Evolutionary conservation across 495 filamentous ascomycete genomes (phyloP).

Genomic region (Penicillium subrubescens): DNA sequence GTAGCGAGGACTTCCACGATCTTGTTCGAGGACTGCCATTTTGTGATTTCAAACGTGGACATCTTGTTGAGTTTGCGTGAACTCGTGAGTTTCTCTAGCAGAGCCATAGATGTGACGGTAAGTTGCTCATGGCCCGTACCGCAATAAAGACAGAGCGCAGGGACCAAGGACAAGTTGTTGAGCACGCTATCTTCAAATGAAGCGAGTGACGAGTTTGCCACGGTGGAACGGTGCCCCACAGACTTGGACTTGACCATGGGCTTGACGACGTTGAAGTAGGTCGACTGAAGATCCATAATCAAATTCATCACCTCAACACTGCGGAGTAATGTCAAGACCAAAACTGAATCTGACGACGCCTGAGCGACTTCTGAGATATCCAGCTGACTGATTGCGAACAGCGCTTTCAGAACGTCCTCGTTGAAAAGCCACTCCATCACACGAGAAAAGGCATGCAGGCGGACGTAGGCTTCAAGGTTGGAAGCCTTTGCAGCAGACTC

Average conservation of each 20-base stretch:
- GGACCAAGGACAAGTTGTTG: slow-evolving; percentile 72
- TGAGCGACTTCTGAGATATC: slow-evolving; percentile 66
- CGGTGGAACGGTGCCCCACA: slow-evolving; percentile 44
- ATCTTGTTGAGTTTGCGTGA: slow-evolving; percentile 72
- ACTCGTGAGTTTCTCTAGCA: slow-evolving; percentile 82
- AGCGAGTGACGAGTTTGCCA: slow-evolving; percentile 71
- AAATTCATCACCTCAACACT: slow-evolving; percentile 79
- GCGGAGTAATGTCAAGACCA: slow-evolving; percentile 70
- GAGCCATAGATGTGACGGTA: slow-evolving; percentile 71
- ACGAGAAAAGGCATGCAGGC: slow-evolving; percentile 86
- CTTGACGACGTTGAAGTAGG: slow-evolving; percentile 83
- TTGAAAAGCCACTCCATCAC: slow-evolving; percentile 98
- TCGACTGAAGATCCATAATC: slow-evolving; percentile 83
- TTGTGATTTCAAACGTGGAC: slow-evolving; percentile 43
- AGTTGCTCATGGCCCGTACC: slow-evolving; percentile 76
- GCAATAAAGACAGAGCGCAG: slow-evolving; percentile 79
- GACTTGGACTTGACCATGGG: slow-evolving; percentile 67
- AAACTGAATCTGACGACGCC: slow-evolving; percentile 68
- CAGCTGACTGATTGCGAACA: slow-evolving; percentile 77
- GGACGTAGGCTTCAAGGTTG: slow-evolving; percentile 72
- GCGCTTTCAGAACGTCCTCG: slow-evolving; percentile 75
- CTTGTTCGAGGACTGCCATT: slow-evolving; percentile 67
- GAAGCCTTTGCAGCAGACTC: slow-evolving; percentile 72
- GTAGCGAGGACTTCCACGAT: slow-evolving; percentile 77
- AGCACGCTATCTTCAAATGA: slow-evolving; percentile 92